phyloP scores from a whole-genome alignment of 2,329 filamentous ascomycete species.

The Apiospora malaysiana region DNA sequence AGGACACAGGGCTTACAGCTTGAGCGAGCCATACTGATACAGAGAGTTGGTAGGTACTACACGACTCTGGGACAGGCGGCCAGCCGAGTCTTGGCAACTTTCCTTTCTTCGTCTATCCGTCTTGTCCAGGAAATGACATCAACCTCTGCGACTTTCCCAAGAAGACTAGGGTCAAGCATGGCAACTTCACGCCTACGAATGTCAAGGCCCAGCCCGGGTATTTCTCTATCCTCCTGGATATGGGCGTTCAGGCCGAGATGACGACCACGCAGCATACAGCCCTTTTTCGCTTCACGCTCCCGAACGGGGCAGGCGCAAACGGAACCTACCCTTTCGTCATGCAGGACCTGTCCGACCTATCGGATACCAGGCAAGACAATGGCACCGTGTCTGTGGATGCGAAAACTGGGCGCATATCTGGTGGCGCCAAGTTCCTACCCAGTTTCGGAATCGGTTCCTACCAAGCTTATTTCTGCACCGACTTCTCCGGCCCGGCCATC shows the following conservation, averaged over 20 bases:
- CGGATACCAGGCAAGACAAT: constrained; percentile 63
- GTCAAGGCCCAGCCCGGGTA: constrained; percentile 68
- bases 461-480: constrained; percentile 68
- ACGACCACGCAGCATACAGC: constrained; percentile 70
- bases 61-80: constrained; percentile 64
- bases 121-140: constrained; percentile 66
- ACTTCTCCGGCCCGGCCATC: constrained; percentile 65
- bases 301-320: constrained; percentile 44
- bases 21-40: background rate
- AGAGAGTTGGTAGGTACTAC: constrained; percentile 45
- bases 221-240: constrained; percentile 65
- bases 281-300: constrained; percentile 70
- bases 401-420: constrained; percentile 64
- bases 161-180: constrained; percentile 45
- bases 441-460: constrained; percentile 71
- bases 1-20: too few species aligned
- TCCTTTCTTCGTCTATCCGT: constrained; percentile 70
- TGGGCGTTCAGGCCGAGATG: constrained; percentile 68
- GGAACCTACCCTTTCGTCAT: constrained; percentile 63
- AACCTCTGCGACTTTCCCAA: constrained; percentile 67
- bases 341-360: constrained; percentile 69
- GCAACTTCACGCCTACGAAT: constrained; percentile 54
- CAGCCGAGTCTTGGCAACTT: constrained; percentile 74
- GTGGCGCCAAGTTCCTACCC: constrained; percentile 65
- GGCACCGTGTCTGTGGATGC: constrained; percentile 61